A percentile compares a stretch with the other conserved stretches of the same genome.
phyloP scores from a whole-genome alignment of 179 eudicot genomes.

The Beta corolliflora region DNA sequence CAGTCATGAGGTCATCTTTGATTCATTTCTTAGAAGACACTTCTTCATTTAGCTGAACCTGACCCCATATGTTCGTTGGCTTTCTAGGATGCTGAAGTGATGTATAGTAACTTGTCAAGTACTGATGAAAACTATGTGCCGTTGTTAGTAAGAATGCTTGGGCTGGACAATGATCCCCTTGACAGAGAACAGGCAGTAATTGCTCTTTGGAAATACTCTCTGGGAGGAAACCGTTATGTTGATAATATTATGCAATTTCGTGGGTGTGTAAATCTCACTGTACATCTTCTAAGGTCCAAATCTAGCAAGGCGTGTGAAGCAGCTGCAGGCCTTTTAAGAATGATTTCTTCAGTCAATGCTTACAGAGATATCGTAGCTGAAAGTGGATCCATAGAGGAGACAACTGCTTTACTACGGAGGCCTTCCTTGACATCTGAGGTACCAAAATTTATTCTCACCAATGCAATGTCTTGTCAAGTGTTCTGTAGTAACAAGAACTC shows the following conservation, averaged over 20 bases:
- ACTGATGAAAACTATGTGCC: constrained; percentile 63
- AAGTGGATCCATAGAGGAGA: constrained; percentile 86
- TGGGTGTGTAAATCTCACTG: constrained; percentile 65
- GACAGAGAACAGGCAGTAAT: constrained; percentile 85
- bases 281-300: constrained; percentile 68
- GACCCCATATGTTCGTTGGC: constrained; percentile 16
- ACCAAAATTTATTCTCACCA: neutral
- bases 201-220: constrained; percentile 77
- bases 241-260: constrained; percentile 62
- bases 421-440: constrained; percentile 68
- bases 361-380: constrained; percentile 72
- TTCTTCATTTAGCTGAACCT: neutral
- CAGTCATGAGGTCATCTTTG: neutral
- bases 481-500: neutral
- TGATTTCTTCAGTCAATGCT: constrained; percentile 59
- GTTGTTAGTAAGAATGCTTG: constrained; percentile 75
- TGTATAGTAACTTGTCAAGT: constrained; percentile 39
- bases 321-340: constrained; percentile 74
- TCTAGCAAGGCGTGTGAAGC: constrained; percentile 79
- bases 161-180: constrained; percentile 70
- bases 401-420: constrained; percentile 56
- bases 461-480: neutral
- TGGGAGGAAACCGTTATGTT: constrained; percentile 67
- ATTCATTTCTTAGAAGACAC: neutral
- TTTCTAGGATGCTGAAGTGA: constrained; percentile 48